A percentile compares a stretch with the other conserved stretches of the same genome.
These are phyloP conservation scores for Neurospora tetraspora DNA, from an alignment of 495 filamentous ascomycete genomes.

Conservation along the genomic window DNA sequence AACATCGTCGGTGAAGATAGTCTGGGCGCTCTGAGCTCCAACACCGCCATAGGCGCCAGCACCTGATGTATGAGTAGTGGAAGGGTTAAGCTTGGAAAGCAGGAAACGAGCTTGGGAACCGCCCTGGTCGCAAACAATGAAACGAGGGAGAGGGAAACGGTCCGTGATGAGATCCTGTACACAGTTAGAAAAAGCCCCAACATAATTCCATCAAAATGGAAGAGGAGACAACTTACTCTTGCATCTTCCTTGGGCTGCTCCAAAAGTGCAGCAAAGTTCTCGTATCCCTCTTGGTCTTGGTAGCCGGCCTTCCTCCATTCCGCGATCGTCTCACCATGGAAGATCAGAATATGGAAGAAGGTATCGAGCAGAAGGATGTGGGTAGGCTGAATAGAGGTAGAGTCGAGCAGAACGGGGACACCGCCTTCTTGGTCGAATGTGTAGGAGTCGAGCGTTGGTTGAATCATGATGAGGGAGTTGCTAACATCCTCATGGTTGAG, in stretches of 20 bases:
- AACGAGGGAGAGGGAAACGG: slow-evolving; percentile 93
- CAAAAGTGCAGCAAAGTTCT: slow-evolving; percentile 82
- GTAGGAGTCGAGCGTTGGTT: slow-evolving; percentile 95
- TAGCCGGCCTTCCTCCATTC: slow-evolving; percentile 98
- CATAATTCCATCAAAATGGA: neutral
- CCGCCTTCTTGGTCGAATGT: slow-evolving; percentile 89
- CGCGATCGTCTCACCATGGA: slow-evolving; percentile 95
- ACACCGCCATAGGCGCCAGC: slow-evolving; percentile 73
- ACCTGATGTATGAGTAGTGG: slow-evolving; percentile 91
- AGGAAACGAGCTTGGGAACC: slow-evolving; percentile 97
- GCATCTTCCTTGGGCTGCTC: slow-evolving; percentile 98
- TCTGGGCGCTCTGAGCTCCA: slow-evolving; percentile 79
- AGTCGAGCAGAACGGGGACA: slow-evolving; percentile 87
- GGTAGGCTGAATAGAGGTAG: slow-evolving; percentile 86
- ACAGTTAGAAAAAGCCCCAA: slow-evolving; percentile 5
- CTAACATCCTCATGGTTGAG: slow-evolving; percentile 95
- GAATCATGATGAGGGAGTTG: slow-evolving; percentile 97
- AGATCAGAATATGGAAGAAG: slow-evolving; percentile 99
- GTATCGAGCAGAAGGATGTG: slow-evolving; percentile 94
- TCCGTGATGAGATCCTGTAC: slow-evolving; percentile 90
- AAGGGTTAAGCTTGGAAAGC: slow-evolving; percentile 94
- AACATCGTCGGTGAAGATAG: slow-evolving; percentile 98
- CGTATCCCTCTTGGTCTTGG: slow-evolving; percentile 96
- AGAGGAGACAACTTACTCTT: slow-evolving; percentile 47
- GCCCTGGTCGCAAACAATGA: slow-evolving; percentile 97